Evolutionary conservation across 352 stramenopile genomes (phyloP), one percentile per base, ranked within the genome.

Genomic region (Phytophthora cactorum): DNA sequence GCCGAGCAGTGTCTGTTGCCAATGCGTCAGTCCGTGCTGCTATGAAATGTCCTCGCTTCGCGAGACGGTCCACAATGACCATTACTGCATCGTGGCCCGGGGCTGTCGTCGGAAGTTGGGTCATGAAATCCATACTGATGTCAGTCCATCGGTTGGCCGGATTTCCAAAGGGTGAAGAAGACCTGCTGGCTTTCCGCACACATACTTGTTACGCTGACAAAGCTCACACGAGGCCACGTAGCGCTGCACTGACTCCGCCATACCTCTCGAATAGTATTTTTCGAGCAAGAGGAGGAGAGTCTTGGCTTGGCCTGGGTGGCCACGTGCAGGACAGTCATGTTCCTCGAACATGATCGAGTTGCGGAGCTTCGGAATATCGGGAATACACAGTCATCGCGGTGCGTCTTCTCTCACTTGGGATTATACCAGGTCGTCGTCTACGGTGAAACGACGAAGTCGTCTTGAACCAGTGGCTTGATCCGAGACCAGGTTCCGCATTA

Each of bases 111-210:
- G 36, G 62, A 4, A 63, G 36, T 8, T 11, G 47, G 0, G 41
- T 55, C 11, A 70, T 46, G n/a, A 66, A 70, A 5, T 66, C 56
- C 31, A 66, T 56, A 2, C 44, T 61, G 12, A 65, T 65, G 32
- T 70, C 46, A 11, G n/a, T 7, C 49, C 55, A 65, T 12, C 49
- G 38, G 15, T 25, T 2, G 3, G 45, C 39, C 9, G 41, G 55
- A 29, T 66, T 55, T 2, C 66, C 63, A 70, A 29, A 17, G 63
- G 63, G 15, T 66, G 49, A 6, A 61, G 31, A 8, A 54, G 41
- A 3, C 31, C 63, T n/a, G 25, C 38, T 6, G 25, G 27, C 29
- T 70, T 66, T 10, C 36, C 31, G 1, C 43, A 49, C 0, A 44
- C 28, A 14, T 46, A 47, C 17, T 60, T 66, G 22, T 51, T 59